Base-by-base conservation (phyloP, 2,329 filamentous ascomycete genomes). In the Exophiala sp. region DNA sequence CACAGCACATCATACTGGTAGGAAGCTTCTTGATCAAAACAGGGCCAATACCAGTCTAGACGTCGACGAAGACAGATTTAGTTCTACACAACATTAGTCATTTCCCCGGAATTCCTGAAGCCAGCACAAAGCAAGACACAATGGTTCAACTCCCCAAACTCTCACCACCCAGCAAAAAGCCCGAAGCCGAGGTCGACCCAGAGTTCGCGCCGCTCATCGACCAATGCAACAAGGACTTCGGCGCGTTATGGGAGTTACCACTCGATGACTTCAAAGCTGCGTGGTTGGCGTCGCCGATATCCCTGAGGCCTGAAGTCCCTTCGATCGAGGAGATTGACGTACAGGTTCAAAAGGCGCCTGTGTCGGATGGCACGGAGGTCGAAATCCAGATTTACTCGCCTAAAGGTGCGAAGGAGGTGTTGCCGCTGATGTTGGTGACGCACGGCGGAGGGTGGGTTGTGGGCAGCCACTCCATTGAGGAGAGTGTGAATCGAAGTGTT, bases 381-480 rank as follows among this genome's bases (percentile, higher is more conserved):
- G 50, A 52, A 6, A 39, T 52, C 24, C 50, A 41, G 11, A 47
- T 47, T 5, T 40, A 41, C 21, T 33, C 33, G 21, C 50, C 50
- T n/a, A 41, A 38, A 18, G 21, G 40, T 24, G 18, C 21, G 8
- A 18, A 29, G 14, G 33, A 39, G 20, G 21, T 16, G 2, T 24
- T 49, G n/a, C 42, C 50, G 8, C 20, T 52, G 20, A 34, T 52
- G 20, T 52, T 40, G 14, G 50, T 52, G 10, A 29, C 33, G 18
- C 50, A 52, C 34, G 50, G 50, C 5, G 50, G 50, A n/a, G 43
- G 50, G 5, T 53, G 50, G 50, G 38, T 43, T 6, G 20, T 53
- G 7, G 50, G 50, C 4, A 9, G 8, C 9, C 50, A 53, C 16
- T 14, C 16, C 8, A 33, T 42, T n/a, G 50, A 53, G 24, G 38